Evolutionary conservation across 108 stramenopile species (phyloP).

Genomic region (Nitzschia sp.): DNA sequence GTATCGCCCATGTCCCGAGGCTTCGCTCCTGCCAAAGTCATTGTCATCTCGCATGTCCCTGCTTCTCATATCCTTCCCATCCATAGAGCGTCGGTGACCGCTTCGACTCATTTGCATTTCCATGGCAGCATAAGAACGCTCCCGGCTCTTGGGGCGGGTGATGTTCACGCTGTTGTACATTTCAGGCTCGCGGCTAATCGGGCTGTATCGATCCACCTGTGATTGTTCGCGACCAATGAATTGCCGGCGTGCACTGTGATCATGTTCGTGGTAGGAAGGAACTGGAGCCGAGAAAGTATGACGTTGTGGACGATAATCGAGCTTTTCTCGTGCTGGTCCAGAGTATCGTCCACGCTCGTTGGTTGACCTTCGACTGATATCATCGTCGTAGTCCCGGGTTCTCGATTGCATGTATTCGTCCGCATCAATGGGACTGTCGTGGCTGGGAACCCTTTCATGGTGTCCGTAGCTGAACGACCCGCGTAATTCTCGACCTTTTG

Average conservation of each 20-base stretch:
- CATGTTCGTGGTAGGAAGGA: no score
- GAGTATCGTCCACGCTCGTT: no score
- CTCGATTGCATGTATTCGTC: not conserved
- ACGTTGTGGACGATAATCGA: not conserved
- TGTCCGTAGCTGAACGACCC: not conserved
- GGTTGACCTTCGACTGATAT: no score
- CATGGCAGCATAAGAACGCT: no score
- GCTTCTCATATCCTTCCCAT: not conserved
- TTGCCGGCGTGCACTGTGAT: no score
- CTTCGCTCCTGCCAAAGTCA: not conserved
- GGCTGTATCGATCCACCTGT: no score
- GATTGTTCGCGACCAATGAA: conserved; percentile 9
- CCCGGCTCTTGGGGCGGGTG: conserved; percentile 6
- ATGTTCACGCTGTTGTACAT: not conserved
- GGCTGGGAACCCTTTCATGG: not conserved
- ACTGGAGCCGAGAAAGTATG: not conserved
- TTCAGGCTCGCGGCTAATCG: conserved; percentile 4
- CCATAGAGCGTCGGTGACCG: no score
- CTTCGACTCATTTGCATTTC: no score
- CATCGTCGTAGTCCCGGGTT: no score
- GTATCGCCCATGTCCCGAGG: not conserved
- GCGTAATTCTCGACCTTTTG: not conserved
- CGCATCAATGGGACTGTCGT: not conserved
- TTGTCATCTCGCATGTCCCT: conserved; percentile 7
- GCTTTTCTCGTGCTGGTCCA: no score